Evolutionary conservation across 2,329 filamentous ascomycete genomes (phyloP).

Genomic region (Hypomyces rosellus): DNA sequence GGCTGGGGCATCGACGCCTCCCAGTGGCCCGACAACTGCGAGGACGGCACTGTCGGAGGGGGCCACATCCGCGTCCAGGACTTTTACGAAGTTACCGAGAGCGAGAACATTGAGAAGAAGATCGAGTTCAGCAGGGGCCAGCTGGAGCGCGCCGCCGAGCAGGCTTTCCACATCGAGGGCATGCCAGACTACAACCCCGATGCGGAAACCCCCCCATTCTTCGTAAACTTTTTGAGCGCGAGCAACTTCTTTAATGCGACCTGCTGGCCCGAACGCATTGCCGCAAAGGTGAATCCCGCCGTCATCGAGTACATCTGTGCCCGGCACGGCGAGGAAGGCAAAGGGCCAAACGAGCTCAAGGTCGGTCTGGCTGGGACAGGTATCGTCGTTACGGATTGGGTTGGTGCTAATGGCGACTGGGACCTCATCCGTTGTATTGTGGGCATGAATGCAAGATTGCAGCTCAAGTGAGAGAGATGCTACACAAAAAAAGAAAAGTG

Average conservation of each 20-base stretch:
- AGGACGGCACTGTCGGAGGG: slow-evolving; percentile 62
- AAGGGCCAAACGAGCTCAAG: slow-evolving; percentile 42
- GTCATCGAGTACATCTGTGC: slow-evolving; percentile 57
- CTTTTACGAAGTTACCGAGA: slow-evolving; percentile 82
- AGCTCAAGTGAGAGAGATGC: slow-evolving; percentile 21
- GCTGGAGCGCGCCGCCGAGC: slow-evolving; percentile 62
- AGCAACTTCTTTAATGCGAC: slow-evolving; percentile 90
- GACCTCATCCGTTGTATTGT: slow-evolving; percentile 81
- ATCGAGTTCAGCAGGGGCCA: slow-evolving; percentile 67
- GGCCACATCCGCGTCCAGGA: slow-evolving; percentile 83
- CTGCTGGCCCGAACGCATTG: slow-evolving; percentile 92
- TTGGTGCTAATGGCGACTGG: slow-evolving; percentile 82
- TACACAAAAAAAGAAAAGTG: background rate
- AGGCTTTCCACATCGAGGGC: slow-evolving; percentile 39
- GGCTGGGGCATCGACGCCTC: slow-evolving; percentile 57
- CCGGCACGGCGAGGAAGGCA: slow-evolving; percentile 46
- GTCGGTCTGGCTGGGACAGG: slow-evolving; percentile 73
- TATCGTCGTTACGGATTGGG: slow-evolving; percentile 89
- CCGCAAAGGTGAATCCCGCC: slow-evolving; percentile 77
- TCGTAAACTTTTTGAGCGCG: slow-evolving; percentile 83
- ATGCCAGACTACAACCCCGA: slow-evolving; percentile 21
- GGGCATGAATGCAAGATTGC: slow-evolving; percentile 75
- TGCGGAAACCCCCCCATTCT: slow-evolving; percentile 54
- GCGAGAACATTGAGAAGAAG: slow-evolving; percentile 72
- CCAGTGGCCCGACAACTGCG: slow-evolving; percentile 82